Evolutionary conservation across 441 rosid genomes (phyloP).

Genomic region (Viola pubescens): DNA sequence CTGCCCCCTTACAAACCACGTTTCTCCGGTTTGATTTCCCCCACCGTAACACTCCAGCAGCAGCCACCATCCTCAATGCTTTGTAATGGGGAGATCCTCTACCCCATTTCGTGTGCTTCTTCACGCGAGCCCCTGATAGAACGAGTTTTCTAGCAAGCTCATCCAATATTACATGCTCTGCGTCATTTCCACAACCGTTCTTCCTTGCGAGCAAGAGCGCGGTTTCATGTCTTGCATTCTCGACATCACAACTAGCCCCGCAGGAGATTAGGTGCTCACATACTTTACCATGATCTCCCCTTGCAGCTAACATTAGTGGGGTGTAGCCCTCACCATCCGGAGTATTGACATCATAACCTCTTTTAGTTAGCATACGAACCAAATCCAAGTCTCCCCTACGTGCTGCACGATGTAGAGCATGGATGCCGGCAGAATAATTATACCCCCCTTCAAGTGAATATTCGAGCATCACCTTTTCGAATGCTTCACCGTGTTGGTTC

Average conservation of each 20-base stretch:
- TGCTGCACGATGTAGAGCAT: constrained; percentile 86
- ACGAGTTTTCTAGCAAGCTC: constrained; percentile 65
- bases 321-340: constrained; percentile 67
- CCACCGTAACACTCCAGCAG: constrained; percentile 58
- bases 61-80: constrained; percentile 40
- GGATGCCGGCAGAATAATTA: constrained; percentile 51
- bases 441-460: constrained; percentile 75
- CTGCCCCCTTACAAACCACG: constrained; percentile 55
- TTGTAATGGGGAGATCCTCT: constrained; percentile 67
- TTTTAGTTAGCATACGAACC: constrained; percentile 42
- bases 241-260: constrained; percentile 53
- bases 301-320: constrained; percentile 93
- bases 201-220: constrained; percentile 49
- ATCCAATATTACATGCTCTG: constrained; percentile 48
- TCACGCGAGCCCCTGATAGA: constrained; percentile 35
- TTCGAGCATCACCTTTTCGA: constrained; percentile 92
- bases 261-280: constrained; percentile 51
- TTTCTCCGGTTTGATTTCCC: constrained; percentile 63
- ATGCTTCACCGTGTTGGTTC: constrained; percentile 48
- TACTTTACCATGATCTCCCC: constrained; percentile 52
- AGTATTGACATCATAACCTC: constrained; percentile 63
- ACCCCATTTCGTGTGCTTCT: constrained; percentile 83
- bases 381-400: constrained; percentile 65
- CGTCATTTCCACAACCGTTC: constrained; percentile 24
- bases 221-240: constrained; percentile 48